These are phyloP conservation scores for Monotropa hypopitys DNA, from an alignment of 179 eudicot species.

Conservation along the genomic window DNA sequence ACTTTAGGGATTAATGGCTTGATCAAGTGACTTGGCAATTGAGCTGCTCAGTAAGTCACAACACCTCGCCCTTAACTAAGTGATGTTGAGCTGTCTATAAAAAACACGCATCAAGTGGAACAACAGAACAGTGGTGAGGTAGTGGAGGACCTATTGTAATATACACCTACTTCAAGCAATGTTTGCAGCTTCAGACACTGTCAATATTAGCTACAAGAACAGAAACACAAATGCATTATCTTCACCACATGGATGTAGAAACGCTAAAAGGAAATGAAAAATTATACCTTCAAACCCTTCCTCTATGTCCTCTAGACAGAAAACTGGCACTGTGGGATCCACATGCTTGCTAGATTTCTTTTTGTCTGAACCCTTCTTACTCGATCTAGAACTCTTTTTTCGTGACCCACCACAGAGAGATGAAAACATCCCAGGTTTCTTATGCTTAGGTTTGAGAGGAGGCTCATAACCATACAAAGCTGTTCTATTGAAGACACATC, in stretches of 20 bases:
- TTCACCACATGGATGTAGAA: neutral
- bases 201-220: neutral
- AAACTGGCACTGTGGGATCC: constrained; percentile 59
- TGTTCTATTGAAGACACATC: constrained; percentile 77
- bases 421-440: constrained; percentile 39
- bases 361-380: constrained; percentile 51
- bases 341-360: constrained; percentile 56
- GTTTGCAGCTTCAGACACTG: neutral
- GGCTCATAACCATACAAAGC: constrained; percentile 79
- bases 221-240: constrained; percentile 1
- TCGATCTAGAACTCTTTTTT: constrained; percentile 40
- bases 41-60: neutral
- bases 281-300: constrained; percentile 63
- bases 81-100: neutral
- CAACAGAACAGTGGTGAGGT: neutral
- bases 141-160: neutral
- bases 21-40: neutral
- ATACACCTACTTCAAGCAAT: neutral
- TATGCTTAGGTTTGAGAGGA: constrained; percentile 57
- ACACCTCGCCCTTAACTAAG: neutral
- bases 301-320: constrained; percentile 62
- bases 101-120: neutral
- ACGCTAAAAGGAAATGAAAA: neutral
- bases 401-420: constrained; percentile 42
- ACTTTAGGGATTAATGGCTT: neutral